Percentiles rank a stretch among this genome's conserved stretches.
These are phyloP conservation scores for Psilocybe azurescens DNA, from an alignment of 768 basidiomycete genomes.

Conservation along the genomic window DNA sequence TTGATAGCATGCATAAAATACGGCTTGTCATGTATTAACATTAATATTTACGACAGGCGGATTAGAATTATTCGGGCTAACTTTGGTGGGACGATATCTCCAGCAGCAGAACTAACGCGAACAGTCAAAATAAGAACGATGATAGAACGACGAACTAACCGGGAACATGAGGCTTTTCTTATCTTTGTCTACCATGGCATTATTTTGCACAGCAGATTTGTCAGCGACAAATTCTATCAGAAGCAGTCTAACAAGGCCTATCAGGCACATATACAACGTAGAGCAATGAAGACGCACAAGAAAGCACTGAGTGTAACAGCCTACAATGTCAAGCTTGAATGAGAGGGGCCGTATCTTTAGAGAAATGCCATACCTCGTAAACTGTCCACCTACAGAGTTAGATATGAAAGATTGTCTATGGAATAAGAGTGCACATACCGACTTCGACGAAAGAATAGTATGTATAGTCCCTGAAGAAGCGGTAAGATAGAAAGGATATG, in stretches of 20 bases:
- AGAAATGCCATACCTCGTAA: conserved; percentile 59
- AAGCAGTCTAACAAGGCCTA: conserved; percentile 26
- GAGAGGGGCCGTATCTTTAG: neutral
- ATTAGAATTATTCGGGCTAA: conserved; percentile 26
- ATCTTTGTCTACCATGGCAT: conserved; percentile 78
- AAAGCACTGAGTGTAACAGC: conserved; percentile 88
- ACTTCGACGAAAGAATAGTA: conserved; percentile 53
- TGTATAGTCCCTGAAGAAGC: conserved; percentile 83
- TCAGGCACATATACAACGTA: neutral
- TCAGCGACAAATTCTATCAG: conserved; percentile 81
- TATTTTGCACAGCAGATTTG: conserved; percentile 64
- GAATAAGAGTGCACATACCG: conserved; percentile 30
- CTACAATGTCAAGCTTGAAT: conserved; percentile 34
- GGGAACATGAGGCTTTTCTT: conserved; percentile 76
- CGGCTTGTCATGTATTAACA: conserved; percentile 42
- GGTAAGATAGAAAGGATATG: conserved; percentile 86
- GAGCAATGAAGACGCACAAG: conserved; percentile 53
- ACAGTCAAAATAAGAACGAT: neutral
- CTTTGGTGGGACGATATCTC: conserved; percentile 86
- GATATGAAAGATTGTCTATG: neutral
- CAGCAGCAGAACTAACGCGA: conserved; percentile 72
- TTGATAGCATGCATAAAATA: conserved; percentile 93
- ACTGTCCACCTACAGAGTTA: conserved; percentile 39
- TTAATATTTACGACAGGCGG: neutral
- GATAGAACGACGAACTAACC: conserved; percentile 27